A percentile compares a stretch with the other conserved stretches of the same genome.
phyloP scores from a whole-genome alignment of 73 alveolate species.

The Breviolum minutum region DNA sequence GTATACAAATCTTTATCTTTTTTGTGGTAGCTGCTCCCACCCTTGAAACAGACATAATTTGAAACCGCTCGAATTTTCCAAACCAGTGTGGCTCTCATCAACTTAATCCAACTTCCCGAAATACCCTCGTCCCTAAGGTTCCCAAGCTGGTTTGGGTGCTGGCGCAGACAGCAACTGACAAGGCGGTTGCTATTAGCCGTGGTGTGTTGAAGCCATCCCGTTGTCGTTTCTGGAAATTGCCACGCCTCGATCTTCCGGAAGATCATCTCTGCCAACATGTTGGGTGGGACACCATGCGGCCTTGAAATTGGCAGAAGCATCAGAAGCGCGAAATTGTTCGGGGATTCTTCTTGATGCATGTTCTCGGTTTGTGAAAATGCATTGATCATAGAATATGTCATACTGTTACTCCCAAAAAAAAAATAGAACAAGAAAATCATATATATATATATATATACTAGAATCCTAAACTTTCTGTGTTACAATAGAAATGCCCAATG shows the following conservation, averaged over 20 bases:
- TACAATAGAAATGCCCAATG: background rate
- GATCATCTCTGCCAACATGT: slow-evolving; percentile 58
- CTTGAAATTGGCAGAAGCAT: background rate
- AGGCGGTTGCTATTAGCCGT: background rate
- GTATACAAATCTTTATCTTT: no score
- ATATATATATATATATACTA: no score
- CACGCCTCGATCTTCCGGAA: slow-evolving; percentile 88
- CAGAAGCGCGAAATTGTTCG: background rate
- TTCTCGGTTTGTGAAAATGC: no score
- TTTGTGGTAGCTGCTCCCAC: background rate
- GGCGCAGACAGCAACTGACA: slow-evolving; percentile 87
- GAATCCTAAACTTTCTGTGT: background rate
- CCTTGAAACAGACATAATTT: background rate
- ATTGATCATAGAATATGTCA: background rate
- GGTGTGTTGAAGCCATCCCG: background rate
- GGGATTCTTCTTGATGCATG: background rate
- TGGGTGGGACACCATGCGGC: slow-evolving; percentile 28
- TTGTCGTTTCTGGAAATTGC: background rate
- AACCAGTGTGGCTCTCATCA: background rate
- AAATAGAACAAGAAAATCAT: background rate
- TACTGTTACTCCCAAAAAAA: background rate
- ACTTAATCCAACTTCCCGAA: background rate
- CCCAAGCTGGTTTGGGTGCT: slow-evolving; percentile 68
- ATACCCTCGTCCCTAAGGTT: background rate
- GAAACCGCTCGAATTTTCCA: background rate